Percentiles rank a stretch among this genome's conserved stretches.
Conservation (phyloP, 1,284 basidiomycete genomes). For the Thelephora terrestris region DNA sequence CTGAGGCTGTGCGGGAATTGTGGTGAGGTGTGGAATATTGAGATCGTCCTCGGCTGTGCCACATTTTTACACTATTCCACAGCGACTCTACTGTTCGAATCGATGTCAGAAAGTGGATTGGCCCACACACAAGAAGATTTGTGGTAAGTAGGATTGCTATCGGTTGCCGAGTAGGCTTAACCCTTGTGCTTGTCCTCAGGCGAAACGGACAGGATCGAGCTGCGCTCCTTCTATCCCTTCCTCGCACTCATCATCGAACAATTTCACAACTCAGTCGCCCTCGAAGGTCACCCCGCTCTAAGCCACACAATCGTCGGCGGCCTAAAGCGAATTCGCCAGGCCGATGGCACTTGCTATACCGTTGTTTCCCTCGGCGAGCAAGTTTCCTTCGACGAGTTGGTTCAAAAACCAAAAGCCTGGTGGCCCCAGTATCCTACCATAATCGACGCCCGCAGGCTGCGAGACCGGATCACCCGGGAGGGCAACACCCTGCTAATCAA, state of each 20-base stretch:
- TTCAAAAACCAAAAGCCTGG: neutral
- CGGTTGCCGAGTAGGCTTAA: too few species aligned
- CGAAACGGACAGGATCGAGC: constrained; percentile 2
- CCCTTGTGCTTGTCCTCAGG: neutral
- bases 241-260: constrained; percentile 1
- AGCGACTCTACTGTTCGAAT: too few species aligned
- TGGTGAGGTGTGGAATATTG: too few species aligned
- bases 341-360: neutral
- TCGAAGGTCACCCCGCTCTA: constrained; percentile 1
- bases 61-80: too few species aligned
- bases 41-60: neutral
- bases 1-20: too few species aligned
- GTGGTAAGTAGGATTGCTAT: neutral
- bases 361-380: constrained; percentile 2
- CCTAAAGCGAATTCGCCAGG: neutral
- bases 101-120: too few species aligned
- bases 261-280: neutral
- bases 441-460: neutral
- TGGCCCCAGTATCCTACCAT: too few species aligned
- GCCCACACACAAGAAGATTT: too few species aligned
- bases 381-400: neutral
- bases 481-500: constrained; percentile 2
- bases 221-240: constrained; percentile 4
- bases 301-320: constrained; percentile 1
- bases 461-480: neutral